Evolutionary conservation across 495 filamentous ascomycete species (phyloP).

Genomic region (Friedmanniomyces endolithicus): DNA sequence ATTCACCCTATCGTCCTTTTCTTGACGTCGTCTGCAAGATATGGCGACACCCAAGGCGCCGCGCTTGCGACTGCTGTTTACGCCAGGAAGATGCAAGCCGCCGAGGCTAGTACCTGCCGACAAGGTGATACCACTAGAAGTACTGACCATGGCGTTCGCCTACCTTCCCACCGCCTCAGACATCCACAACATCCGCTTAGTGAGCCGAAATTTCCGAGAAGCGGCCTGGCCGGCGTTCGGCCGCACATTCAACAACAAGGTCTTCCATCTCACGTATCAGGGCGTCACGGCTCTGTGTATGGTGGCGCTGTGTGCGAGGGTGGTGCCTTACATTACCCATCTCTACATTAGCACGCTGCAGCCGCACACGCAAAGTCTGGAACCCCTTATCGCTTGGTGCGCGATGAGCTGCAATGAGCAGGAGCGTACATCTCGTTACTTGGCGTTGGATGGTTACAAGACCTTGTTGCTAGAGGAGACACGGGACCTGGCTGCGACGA

Average conservation of each 20-base stretch:
- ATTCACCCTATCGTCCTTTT: too few relatives aligned
- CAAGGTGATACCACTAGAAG: neutral
- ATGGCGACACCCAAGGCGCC: too few relatives aligned
- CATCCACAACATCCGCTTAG: neutral
- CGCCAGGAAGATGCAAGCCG: neutral
- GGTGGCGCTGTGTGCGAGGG: neutral
- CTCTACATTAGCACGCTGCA: neutral
- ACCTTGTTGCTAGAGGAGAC: neutral
- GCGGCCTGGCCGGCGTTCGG: conserved; percentile 5
- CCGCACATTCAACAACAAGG: conserved; percentile 27
- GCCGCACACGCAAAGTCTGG: neutral
- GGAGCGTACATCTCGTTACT: neutral
- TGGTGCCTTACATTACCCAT: neutral
- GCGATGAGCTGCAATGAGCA: neutral
- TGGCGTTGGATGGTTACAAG: neutral
- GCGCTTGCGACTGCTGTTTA: too few relatives aligned
- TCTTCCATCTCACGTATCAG: neutral
- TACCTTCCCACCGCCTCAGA: neutral
- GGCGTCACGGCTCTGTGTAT: neutral
- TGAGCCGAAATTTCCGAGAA: neutral
- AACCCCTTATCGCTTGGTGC: neutral
- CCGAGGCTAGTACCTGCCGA: neutral
- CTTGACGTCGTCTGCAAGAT: too few relatives aligned
- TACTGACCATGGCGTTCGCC: neutral
- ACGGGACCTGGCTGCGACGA: neutral